A percentile compares a stretch with the other conserved stretches of the same genome.
These are phyloP conservation scores for Lentinus tigrinus DNA, from an alignment of 768 basidiomycete species.

Conservation along the genomic window DNA sequence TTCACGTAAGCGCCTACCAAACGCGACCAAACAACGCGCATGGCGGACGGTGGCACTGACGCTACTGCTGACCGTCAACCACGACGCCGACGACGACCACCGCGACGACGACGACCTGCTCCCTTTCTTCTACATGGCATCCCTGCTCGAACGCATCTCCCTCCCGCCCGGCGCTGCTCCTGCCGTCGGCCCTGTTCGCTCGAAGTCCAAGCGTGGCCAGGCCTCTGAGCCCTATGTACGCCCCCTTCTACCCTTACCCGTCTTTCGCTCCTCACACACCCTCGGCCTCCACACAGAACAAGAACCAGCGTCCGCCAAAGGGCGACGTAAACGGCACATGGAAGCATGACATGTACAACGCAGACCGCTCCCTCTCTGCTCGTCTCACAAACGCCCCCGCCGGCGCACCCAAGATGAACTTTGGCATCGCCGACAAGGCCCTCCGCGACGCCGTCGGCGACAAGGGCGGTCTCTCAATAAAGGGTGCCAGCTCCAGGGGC, in stretches of 20 bases:
- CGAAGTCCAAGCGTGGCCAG: conserved; percentile 18
- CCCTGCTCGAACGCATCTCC: conserved; percentile 56
- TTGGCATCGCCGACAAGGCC: conserved; percentile 57
- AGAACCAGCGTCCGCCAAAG: conserved; percentile 56
- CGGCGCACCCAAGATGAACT: conserved; percentile 52
- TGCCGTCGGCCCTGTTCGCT: conserved; percentile 22
- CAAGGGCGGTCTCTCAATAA: conserved; percentile 52
- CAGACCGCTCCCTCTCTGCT: conserved; percentile 44
- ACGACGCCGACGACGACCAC: no score
- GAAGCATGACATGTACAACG: conserved; percentile 65
- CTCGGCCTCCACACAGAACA: conserved; percentile 19
- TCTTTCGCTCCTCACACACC: not conserved
- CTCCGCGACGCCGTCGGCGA: conserved; percentile 55
- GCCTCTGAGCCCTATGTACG: conserved; percentile 24
- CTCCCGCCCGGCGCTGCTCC: conserved; percentile 3
- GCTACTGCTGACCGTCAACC: no score
- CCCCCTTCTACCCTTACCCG: conserved; percentile 5
- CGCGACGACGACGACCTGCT: no score
- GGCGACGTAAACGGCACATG: conserved; percentile 65
- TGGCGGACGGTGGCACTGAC: no score
- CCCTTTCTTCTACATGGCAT: conserved; percentile 48
- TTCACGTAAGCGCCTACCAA: no score
- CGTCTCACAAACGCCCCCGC: conserved; percentile 47
- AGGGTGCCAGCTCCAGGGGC: conserved; percentile 61
- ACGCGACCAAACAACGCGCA: no score